Base-by-base conservation (phyloP, 2,329 filamentous ascomycete genomes). In the Fusarium ambrosium region DNA sequence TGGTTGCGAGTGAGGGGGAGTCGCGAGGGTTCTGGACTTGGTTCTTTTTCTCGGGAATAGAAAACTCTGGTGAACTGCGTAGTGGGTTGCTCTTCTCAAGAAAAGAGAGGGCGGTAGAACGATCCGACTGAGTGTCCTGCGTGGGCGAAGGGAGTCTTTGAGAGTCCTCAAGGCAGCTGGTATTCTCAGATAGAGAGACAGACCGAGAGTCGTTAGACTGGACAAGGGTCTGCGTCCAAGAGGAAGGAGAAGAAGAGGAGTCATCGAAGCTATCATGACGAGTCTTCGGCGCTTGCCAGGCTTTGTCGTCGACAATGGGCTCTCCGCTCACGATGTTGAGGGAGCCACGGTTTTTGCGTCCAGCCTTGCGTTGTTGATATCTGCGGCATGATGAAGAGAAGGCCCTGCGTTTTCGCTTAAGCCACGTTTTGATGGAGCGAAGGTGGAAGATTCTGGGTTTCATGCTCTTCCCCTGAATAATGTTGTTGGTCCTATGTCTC, bases 231-330 rank as follows among this genome's bases (percentile, higher is more conserved):
- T 32, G 24, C 18, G 18, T 8, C 18, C 32, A 53, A 24, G 58
- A 43, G 16, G 43, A 51, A 51, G 61, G 37, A 4, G n/a, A 34
- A 41, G 43, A 51, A 51, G 61, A 51, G 4, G n/a, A 34, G 24
- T 11, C 24, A 32, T 34, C 16, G 37, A 41, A 16, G 53, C 5
- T 36, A 39, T 32, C 24, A 27, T 27, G 61, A 27, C 29, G 22
- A 29, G 62, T 22, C 41, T 59, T 24, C 41, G 43, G 56, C 37
- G 20, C 66, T 32, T 64, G 39, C 66, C 48, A 48, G 55, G 53
- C 18, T 22, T 29, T 39, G 6, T 14, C 22, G 13, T 48, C 27
- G 27, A 4, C 18, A 5, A 22, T 45, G 27, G 27, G n/a, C 16
- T 41, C 37, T 2, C 24, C 29, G n/a, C n/a, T 14, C 18, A 8